Evolutionary conservation across 352 stramenopile genomes (phyloP), one percentile per base, ranked within the genome.

Genomic region (Peronospora farinosa): DNA sequence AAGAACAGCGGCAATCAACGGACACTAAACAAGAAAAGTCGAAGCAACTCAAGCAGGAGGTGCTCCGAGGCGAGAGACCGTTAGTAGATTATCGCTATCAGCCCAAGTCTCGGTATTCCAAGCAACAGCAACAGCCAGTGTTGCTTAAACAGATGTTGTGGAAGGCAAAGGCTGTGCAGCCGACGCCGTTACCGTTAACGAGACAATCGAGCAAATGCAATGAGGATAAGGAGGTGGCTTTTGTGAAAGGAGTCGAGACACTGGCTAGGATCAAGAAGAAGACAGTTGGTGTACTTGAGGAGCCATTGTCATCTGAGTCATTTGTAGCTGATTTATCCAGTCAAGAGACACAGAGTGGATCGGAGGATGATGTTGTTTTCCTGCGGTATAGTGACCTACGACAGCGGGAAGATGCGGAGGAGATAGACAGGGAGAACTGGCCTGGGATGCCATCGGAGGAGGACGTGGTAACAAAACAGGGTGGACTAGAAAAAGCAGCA

Each of bases 311-410:
- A 12, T 25, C 41, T 8, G 50, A 67, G 33, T 15, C 48, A 19
- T 71, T 64, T 38, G 51, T 54, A 36, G 48, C 47, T 11, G 76
- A 72, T 31, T 67, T 65, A 13, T 88, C 77, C 12, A 88, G 77
- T 32, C 77, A 88, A 40, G 77, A 88, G 46, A 88, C 77, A 12
- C 77, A 88, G 54, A 81, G 72, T 3, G 76, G 72, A 12, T 87
- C 76, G 1, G 73, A 85, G 36, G 73, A 86, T 21, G 74, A 83
- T 30, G 33, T 41, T 6, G 42, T 57, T 28, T 72, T 76, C 16
- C 11, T 75, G 25, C 63, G 62, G 19, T 77, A 68, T 41, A 48
- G 43, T 10, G 31, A 21, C 10, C 30, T 74, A 8, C 32, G 68
- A 30, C 5, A 55, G 25, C 44, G 63, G 49, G 39, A 64, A 10